Evolutionary conservation across 768 basidiomycete genomes (phyloP), one percentile per base, ranked within the genome.

Genomic region (Mycena rosella): DNA sequence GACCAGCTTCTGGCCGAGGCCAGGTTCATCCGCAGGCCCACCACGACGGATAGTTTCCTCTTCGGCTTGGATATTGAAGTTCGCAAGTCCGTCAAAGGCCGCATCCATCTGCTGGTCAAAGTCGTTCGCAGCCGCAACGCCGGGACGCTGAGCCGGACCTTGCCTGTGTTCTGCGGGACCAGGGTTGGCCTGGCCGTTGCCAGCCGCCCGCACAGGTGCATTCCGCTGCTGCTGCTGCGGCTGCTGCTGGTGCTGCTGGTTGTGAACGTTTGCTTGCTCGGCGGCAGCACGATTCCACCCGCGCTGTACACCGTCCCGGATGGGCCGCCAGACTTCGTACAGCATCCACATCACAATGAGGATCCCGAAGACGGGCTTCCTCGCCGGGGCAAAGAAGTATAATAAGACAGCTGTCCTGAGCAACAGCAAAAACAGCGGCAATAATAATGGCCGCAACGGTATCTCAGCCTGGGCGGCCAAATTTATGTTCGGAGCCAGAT

Each of bases 321-420:
- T 84, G 27, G 89, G 89, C 57, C 85, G 86, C 91, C 91, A 92
- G 36, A 91, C 88, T 76, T 94, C 92, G 75, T 91, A 94, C 27
- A 90, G 61, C 76, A 92, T 87, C 91, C 91, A 93, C 2, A 83
- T 86, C 26, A 89, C 78, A 32, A 94, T 84, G 63, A 93, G 78
- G 42, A 91, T 70, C 38, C 88, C 90, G 65, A 93, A 86, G 22
- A 93, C 75, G 7, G 92, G 92, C 61, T 91, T 91, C 70, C 90
- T 84, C 9, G 90, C 85, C 0, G 92, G 92, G 5, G 90, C 89
- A 73, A 94, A 89, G 76, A 94, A 92, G 77, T 93, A 94, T 4
- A 94, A 82, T 30, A 94, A 80, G 15, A 94, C 82, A 15, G 87
- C 72, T 5, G 89, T 91, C 59, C 92, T 89, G 73, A 93, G 82